Evolutionary conservation across 2,329 filamentous ascomycete genomes (phyloP), one percentile per base, ranked within the genome.

Genomic region (Trichoderma harzianum): DNA sequence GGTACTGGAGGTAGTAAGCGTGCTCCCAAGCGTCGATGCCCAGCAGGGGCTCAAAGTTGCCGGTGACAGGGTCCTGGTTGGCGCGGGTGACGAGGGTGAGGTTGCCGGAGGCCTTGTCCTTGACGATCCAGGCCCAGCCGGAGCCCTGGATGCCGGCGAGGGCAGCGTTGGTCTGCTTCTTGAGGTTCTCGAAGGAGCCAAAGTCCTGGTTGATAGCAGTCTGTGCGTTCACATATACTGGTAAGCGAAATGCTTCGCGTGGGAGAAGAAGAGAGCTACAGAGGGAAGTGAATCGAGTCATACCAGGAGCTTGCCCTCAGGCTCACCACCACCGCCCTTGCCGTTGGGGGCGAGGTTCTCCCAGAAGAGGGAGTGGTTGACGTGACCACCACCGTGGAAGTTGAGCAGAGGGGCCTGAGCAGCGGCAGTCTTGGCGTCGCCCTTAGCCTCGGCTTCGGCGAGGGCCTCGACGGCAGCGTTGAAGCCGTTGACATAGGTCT

Each of bases 11-110:
- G 85, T 97, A 97, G 87, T 97, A 97, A 67, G 94, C 94, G 84
- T 97, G 94, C 87, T 97, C 94, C 94, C 94, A 97, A 69, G 94
- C 95, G 85, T 98, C 95, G 78, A 98, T 92, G 71, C 95, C 95
- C 61, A 98, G 85, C 63, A 98, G 86, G 47, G 95, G 95, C 78
- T 90, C 87, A 80, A 92, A 93, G 81, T 92, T 92, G 64, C 94
- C 94, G 16, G 94, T 88, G 34, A 98, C 92, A 30, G 95, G 93
- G 82, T 97, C 94, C 85, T 97, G 94, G 86, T 97, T 97, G 83
- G 92, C 86, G 86, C 94, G 84, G 66, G 93, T 92, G 77, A 89
- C 89, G 76, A 93, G 86, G 74, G 85, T 82, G 64, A 93, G 84
- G 70, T 85, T 86, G 57, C 89, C 90, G 3, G 86, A 89, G 39